Base-by-base conservation (phyloP, 441 rosid species). In the Erysimum pusillum region DNA sequence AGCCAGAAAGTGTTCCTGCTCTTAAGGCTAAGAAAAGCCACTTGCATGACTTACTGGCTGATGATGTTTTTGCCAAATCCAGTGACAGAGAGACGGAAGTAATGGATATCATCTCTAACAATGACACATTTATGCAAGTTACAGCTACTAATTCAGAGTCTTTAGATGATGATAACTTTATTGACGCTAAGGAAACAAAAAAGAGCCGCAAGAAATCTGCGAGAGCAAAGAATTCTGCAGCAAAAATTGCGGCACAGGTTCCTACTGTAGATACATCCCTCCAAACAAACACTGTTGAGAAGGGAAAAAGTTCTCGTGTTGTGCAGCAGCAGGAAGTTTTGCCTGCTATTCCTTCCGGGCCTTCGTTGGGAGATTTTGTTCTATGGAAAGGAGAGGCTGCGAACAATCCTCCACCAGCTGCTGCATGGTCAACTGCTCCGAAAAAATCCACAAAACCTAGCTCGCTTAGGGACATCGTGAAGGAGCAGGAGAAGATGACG, bases 311-410 rank as follows among this genome's bases (percentile, higher is more conserved):
- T 58, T 75, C 92, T 70, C 96, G 89, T 6, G 12, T 62, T 49
- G 80, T 80, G 54, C 90, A 87, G 82, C 92, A 82, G 81, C 92
- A 81, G 77, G 97, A 90, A 74, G 84, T 85, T 17, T 81, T 90
- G 83, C 93, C 95, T 63, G 76, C 89, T 77, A 81, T 96, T 76
- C 98, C 98, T 6, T 87, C 96, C 11, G 99, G 99, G 14, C 98
- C 97, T 75, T 96, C 99, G 28, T 81, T 96, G 78, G 98, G 97
- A 69, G 99, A 96, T 83, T 96, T 93, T 85, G 97, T 96, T 73
- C 80, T 87, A 18, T 96, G 96, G 99, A 90, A 89, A 81, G 98
- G 87, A 60, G 98, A 88, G 69, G 54, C 90, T 34, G 76, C 73
- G 9, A 85, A 62, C 71, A 80, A 75, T 78, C 65, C 82, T 79